Evolutionary conservation across 2,329 filamentous ascomycete genomes (phyloP), one percentile per base, ranked within the genome.

Genomic region (Aspergillus carbonarius): DNA sequence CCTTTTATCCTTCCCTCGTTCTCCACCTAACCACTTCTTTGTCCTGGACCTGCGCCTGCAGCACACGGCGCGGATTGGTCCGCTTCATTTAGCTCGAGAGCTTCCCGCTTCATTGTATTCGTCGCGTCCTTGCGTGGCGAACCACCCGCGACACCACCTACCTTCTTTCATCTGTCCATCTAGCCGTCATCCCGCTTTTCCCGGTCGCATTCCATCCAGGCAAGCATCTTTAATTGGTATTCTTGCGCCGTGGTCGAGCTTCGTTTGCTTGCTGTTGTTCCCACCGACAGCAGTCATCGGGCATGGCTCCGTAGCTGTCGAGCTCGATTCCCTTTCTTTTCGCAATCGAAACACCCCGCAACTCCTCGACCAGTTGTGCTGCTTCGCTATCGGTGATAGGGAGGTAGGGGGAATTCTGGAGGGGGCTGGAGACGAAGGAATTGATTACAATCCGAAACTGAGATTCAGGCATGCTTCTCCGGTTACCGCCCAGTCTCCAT

Each of bases 401-500:
- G 30, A 54, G 51, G 51, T 18, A 27, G 51, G 51, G 27, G 44
- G 37, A 20, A 20, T 20, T 18, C 17, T 23, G 20, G 35, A 17
- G 34, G 48, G 51, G 39, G 25, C 42, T 54, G 51, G 51, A 42
- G 44, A 42, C 34, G 32, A 49, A 18, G 27, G 32, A 34, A 47
- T 42, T 15, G 50, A 27, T 46, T 48, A 23, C 34, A 39, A 55
- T 17, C 52, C 35, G 57, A 52, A 42, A 35, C 52, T 30, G 40
- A 20, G 30, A 55, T 53, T 60, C 52, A 66, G 72, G 67, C 58
- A 81, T 81, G 79, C 76, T 79, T 69, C 70, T 81, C 68, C 76
- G 74, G 72, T 68, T 82, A 65, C 79, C 79, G 60, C 62, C 74
- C 55, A 76, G 85, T 76, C 85, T 97, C 67, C 90, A 89, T 76